Conservation (phyloP, 192 early-diverging fungal genomes). For the Coemansia sp. region DNA sequence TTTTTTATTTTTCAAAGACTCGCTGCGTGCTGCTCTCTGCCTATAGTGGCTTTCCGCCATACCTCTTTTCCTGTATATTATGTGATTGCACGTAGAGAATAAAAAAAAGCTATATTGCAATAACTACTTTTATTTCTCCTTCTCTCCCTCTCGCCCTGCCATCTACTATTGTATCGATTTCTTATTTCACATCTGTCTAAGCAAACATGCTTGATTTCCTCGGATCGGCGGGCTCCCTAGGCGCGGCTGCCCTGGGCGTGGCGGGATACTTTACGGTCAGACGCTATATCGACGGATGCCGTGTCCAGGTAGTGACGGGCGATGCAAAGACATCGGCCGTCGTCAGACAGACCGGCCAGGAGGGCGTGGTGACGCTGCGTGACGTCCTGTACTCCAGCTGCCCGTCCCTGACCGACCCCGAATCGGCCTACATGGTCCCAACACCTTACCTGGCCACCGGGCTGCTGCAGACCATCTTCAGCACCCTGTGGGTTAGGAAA, state of each 20-base stretch:
- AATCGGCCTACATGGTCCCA: constrained; percentile 58
- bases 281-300: constrained; percentile 33
- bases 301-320: constrained; percentile 18
- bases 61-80: background rate
- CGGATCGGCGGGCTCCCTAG: constrained; percentile 11
- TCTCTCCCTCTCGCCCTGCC: no score
- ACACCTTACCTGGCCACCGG: constrained; percentile 73
- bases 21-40: background rate
- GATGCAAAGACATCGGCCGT: constrained; percentile 34
- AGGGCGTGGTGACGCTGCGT: constrained; percentile 25
- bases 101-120: no score
- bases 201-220: background rate
- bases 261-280: constrained; percentile 11
- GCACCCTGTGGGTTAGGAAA: constrained; percentile 38
- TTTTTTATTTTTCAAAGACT: no score
- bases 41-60: background rate
- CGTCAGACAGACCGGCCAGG: constrained; percentile 22
- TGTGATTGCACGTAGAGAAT: no score
- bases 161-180: background rate
- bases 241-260: constrained; percentile 18
- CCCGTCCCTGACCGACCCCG: constrained; percentile 57
- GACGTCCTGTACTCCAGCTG: constrained; percentile 44
- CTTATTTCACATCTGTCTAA: background rate
- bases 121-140: background rate
- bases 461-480: constrained; percentile 68